Evolutionary conservation across 805 yeast genomes (phyloP).

Genomic region (Saccharomycopsis guyanensis): DNA sequence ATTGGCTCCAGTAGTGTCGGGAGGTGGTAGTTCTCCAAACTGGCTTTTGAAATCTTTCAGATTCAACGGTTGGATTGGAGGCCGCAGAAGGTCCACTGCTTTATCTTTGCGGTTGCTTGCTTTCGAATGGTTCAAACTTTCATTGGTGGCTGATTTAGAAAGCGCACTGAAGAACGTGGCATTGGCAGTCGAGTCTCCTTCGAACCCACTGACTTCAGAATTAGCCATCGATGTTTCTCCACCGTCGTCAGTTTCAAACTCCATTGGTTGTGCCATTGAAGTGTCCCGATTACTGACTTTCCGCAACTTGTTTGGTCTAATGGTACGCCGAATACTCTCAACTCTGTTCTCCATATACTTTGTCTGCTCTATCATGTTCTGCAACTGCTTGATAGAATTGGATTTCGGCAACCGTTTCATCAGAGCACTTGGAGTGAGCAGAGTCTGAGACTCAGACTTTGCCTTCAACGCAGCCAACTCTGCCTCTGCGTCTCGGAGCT

Average conservation of each 20-base stretch:
- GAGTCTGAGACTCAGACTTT: background rate
- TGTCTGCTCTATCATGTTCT: conserved; percentile 27
- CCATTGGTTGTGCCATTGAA: conserved; percentile 14
- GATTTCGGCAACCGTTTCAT: conserved; percentile 23
- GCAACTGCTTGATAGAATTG: conserved; percentile 27
- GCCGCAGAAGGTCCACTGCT: conserved; percentile 17
- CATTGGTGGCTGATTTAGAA: conserved; percentile 17
- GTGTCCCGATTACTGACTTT: conserved; percentile 17
- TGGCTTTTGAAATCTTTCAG: conserved; percentile 5
- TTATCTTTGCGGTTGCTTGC: conserved; percentile 8
- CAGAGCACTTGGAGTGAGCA: background rate
- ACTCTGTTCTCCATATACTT: conserved; percentile 27
- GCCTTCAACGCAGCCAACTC: conserved; percentile 8
- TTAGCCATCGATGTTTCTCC: background rate
- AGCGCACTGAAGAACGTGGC: conserved; percentile 10
- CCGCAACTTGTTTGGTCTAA: conserved; percentile 21
- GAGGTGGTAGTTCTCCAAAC: background rate
- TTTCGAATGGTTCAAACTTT: conserved; percentile 16
- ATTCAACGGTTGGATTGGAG: conserved; percentile 20
- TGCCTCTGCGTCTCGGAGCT: conserved; percentile 4
- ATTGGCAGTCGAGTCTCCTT: conserved; percentile 1
- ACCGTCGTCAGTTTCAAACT: conserved; percentile 4
- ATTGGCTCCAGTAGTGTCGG: background rate
- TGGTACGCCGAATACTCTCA: conserved; percentile 24
- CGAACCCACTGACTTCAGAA: background rate